Evolutionary conservation across 176 grass and related monocot genomes (phyloP).

Genomic region (Ampelocalamus luodianensis): DNA sequence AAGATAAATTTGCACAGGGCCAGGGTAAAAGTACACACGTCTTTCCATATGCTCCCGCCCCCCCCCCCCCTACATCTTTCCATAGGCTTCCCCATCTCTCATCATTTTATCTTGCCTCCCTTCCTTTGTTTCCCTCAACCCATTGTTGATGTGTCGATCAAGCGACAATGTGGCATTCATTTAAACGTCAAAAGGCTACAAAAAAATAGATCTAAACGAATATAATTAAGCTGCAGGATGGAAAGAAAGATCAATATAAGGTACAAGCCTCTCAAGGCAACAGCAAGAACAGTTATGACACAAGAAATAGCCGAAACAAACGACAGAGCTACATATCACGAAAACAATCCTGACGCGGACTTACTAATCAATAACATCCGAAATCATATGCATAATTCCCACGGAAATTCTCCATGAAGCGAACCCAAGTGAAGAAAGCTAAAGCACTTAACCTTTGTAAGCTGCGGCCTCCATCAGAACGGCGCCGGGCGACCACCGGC

Average conservation of each 20-base stretch:
- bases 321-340: conserved; percentile 40
- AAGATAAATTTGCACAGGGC: conserved; percentile 31
- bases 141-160: background rate
- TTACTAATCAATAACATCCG: conserved; percentile 33
- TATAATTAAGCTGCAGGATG: background rate
- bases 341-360: conserved; percentile 45
- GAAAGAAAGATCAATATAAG: conserved; percentile 9
- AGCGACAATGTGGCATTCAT: conserved; percentile 18
- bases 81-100: background rate
- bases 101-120: conserved; percentile 22
- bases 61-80: too few species aligned
- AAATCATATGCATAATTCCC: conserved; percentile 56
- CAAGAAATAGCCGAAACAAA: conserved; percentile 39
- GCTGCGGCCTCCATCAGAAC: conserved; percentile 31
- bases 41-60: too few species aligned
- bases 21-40: conserved; percentile 38
- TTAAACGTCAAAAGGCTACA: background rate
- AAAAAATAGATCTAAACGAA: conserved; percentile 24
- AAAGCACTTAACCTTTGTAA: conserved; percentile 54
- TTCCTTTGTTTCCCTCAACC: background rate
- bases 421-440: conserved; percentile 40
- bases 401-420: conserved; percentile 32
- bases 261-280: conserved; percentile 34
- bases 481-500: conserved; percentile 42
- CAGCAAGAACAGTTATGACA: conserved; percentile 37